Evolutionary conservation across 306 rosid genomes (phyloP).

Genomic region (Styphnolobium japonicum): DNA sequence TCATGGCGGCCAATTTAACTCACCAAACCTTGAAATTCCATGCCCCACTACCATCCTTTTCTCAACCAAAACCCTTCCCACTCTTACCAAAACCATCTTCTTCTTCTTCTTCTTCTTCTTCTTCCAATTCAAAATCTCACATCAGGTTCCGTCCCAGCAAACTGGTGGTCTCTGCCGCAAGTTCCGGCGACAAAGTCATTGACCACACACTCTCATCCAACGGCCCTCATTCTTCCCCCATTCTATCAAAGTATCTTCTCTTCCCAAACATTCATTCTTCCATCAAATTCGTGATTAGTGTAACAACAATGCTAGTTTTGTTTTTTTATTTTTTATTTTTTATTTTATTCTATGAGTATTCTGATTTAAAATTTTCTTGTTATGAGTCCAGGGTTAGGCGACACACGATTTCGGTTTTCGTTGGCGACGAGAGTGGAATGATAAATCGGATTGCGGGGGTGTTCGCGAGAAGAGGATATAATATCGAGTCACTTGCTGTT

Average conservation of each 20-base stretch:
- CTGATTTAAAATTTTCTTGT: too few species aligned
- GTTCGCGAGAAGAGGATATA: conserved; percentile 75
- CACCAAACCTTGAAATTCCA: conserved; percentile 14
- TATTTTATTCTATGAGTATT: too few species aligned
- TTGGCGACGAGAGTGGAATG: conserved; percentile 90
- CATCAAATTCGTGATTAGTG: too few species aligned
- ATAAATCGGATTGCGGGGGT: conserved; percentile 80
- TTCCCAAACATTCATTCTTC: background rate
- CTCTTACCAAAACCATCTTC: conserved; percentile 2
- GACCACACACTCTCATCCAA: conserved; percentile 25
- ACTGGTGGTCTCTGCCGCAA: conserved; percentile 38
- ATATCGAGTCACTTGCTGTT: conserved; percentile 84
- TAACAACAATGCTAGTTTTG: too few species aligned
- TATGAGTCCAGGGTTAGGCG: conserved; percentile 70
- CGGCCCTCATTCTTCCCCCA: conserved; percentile 31
- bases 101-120: too few species aligned
- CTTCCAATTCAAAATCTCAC: background rate
- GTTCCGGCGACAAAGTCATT: conserved; percentile 7
- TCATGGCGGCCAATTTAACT: conserved; percentile 49
- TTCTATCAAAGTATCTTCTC: conserved; percentile 40
- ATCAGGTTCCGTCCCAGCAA: conserved; percentile 11
- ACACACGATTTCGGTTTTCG: conserved; percentile 81
- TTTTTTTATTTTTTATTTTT: too few species aligned
- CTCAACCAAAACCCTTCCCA: conserved; percentile 5
- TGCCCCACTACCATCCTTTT: conserved; percentile 1